Evolutionary conservation across 2,329 filamentous ascomycete genomes (phyloP), one percentile per base, ranked within the genome.

Genomic region (Sclerotinia borealis): DNA sequence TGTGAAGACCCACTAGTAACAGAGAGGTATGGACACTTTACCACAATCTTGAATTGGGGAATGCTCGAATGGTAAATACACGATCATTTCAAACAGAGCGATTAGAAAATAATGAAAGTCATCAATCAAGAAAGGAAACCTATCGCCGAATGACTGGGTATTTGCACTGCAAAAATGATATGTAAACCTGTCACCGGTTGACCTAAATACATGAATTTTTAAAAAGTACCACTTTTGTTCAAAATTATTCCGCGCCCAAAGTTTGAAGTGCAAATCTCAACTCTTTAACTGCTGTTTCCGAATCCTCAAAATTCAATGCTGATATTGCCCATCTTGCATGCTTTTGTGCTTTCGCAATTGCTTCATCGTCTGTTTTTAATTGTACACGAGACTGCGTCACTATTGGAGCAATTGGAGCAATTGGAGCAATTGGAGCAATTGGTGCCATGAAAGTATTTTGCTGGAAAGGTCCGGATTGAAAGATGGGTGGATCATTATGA

Each of bases 251-350:
- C 11, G 72, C 72, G 11, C 73, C 74, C 27, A 75, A 63, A 29
- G 72, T 75, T 50, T 73, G 66, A 37, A 99, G 77, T 3, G 95
- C 95, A 64, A 85, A 86, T 59, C 85, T 85, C 66, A 99, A 76
- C 73, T 99, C 93, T 72, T 88, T 87, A 5, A 98, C 87, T 0
- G 95, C 95, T 0, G 95, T 99, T 1, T 88, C 82, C 1, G 96
- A 90, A 74, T 99, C 95, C 70, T 99, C 95, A 76, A 99, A 99
- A 71, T 97, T 96, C 54, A 99, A 78, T 0, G 95, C 95, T 13
- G 93, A 97, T 48, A 98, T 96, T 0, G 95, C 95, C 91, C 92
- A 99, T 72, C 92, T 92, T 2, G 93, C 93, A 78, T 98, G 95
- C 75, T 98, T 99, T 75, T 96, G 92, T 5, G 95, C 93, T 70